Percentiles rank a stretch among this genome's conserved stretches.
Conservation (phyloP, 2,329 filamentous ascomycete genomes). For the Parafenestella ontariensis region DNA sequence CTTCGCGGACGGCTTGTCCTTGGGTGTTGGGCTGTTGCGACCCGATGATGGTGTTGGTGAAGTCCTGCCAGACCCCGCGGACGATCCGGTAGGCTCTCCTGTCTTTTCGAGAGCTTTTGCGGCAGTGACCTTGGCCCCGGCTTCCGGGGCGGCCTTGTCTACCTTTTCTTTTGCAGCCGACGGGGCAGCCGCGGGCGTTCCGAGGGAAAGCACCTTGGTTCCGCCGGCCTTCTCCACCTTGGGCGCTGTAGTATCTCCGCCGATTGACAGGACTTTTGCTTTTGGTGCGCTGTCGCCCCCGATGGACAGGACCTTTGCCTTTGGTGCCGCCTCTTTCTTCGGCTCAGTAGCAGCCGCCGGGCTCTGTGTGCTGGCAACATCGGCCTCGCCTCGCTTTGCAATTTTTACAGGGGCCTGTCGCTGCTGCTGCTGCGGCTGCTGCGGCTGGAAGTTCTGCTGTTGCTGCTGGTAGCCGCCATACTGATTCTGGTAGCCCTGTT, state of each 20-base stretch:
- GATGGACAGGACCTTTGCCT: constrained; percentile 71
- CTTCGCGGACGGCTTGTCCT: constrained; percentile 68
- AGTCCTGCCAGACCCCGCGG: constrained; percentile 68
- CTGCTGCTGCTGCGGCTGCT: constrained; percentile 57
- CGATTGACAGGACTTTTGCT: constrained; percentile 68
- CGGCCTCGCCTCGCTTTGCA: constrained; percentile 65
- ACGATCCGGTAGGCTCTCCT: constrained; percentile 67
- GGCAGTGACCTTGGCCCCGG: constrained; percentile 83
- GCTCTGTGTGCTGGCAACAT: constrained; percentile 57
- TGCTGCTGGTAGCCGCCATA: constrained; percentile 57
- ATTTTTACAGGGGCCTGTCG: constrained; percentile 64
- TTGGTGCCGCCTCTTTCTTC: constrained; percentile 52
- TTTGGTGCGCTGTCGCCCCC: constrained; percentile 63
- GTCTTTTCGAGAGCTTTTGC: constrained; percentile 92
- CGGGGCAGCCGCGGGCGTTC: constrained; percentile 59
- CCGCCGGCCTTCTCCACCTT: constrained; percentile 61
- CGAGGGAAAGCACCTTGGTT: constrained; percentile 80
- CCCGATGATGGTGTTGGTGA: constrained; percentile 85
- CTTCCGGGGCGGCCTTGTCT: constrained; percentile 62
- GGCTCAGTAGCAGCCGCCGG: constrained; percentile 53
- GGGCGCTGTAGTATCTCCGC: constrained; percentile 60
- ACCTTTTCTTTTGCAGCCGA: constrained; percentile 57
- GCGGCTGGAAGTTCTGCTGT: constrained; percentile 41
- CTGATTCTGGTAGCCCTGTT: constrained; percentile 32
- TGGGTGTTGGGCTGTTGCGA: constrained; percentile 75